These are phyloP conservation scores for Elsinoe perseae DNA, from an alignment of 2,329 filamentous ascomycete species.

Conservation along the genomic window DNA sequence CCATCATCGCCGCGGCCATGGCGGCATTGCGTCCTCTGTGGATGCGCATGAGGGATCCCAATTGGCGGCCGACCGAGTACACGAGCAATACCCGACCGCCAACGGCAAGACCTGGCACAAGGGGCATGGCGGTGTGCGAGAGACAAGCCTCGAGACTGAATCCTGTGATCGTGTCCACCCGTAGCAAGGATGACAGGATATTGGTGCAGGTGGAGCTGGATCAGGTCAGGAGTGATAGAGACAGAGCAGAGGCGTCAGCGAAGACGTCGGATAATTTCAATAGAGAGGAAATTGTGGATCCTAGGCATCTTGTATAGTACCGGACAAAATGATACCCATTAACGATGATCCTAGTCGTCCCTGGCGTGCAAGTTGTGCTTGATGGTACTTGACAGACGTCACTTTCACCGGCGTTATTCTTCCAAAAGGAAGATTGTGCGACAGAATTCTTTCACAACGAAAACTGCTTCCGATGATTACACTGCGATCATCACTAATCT, in stretches of 20 bases:
- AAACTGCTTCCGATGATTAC: no score
- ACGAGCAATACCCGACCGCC: neutral
- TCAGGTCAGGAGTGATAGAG: neutral
- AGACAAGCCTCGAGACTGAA: neutral
- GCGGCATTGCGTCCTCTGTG: conserved; percentile 29
- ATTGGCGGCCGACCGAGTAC: neutral
- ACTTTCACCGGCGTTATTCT: no score
- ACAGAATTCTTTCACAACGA: no score
- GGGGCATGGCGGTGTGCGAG: neutral
- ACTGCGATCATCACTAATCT: no score
- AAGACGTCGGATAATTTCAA: conserved; percentile 1
- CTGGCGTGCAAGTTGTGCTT: no score
- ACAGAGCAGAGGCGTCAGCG: neutral
- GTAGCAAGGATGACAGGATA: neutral
- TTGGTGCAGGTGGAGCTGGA: conserved; percentile 4
- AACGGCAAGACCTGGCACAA: neutral
- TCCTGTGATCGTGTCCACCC: neutral
- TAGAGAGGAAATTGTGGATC: neutral
- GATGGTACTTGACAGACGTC: no score
- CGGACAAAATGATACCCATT: neutral
- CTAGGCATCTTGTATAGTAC: neutral
- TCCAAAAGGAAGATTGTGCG: no score
- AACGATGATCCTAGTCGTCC: no score
- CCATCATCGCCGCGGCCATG: conserved; percentile 29
- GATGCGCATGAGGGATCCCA: conserved; percentile 1